Percentiles rank a stretch among this genome's conserved stretches.
Conservation (phyloP, 2,329 filamentous ascomycete species). For the Trichoderma pleuroti region DNA sequence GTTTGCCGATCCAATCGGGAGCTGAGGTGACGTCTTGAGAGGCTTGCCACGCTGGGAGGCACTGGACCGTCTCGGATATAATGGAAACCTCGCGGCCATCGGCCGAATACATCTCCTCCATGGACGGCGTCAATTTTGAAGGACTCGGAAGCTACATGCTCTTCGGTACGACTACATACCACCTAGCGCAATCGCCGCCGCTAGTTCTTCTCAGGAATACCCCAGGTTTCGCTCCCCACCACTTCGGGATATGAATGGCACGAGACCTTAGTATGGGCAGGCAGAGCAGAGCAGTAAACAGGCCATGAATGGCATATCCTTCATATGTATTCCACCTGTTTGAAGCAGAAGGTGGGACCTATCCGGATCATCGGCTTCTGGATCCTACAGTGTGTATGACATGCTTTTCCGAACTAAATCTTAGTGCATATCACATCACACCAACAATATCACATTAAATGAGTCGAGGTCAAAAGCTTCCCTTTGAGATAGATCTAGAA, state of each 20-base stretch:
- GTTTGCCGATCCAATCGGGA: constrained; percentile 9
- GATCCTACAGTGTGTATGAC: background rate
- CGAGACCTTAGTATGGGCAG: background rate
- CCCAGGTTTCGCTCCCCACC: constrained; percentile 4
- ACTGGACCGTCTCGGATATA: background rate
- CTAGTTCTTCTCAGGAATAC: background rate
- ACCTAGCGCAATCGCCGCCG: background rate
- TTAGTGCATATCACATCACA: background rate
- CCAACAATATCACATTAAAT: background rate
- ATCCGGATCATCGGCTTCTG: constrained; percentile 2
- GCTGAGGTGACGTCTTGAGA: constrained; percentile 5
- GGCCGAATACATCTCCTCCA: background rate
- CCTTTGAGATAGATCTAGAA: background rate
- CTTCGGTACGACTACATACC: background rate
- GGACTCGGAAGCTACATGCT: background rate
- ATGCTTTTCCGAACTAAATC: background rate
- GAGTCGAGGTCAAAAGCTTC: background rate
- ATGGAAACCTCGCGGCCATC: background rate
- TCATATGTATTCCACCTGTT: background rate
- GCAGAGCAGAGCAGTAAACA: background rate
- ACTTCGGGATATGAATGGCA: constrained; percentile 6
- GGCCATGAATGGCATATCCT: background rate
- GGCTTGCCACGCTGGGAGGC: background rate
- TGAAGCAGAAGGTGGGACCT: background rate
- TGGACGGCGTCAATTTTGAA: background rate